Evolutionary conservation across 495 filamentous ascomycete species (phyloP).

Genomic region (Xylaria sp.): DNA sequence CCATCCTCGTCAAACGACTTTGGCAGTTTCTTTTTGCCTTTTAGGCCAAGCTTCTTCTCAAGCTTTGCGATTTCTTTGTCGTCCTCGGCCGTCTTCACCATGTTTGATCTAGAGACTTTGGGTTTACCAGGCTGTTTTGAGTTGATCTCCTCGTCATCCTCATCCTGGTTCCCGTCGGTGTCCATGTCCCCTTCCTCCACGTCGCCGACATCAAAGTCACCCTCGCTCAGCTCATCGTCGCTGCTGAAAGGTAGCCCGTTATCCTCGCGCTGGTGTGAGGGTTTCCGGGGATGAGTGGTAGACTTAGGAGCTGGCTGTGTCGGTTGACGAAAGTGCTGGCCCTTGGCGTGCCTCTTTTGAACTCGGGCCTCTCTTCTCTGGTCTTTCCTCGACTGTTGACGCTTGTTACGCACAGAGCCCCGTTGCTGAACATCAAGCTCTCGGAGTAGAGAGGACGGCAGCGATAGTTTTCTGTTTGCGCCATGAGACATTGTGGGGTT

Average conservation of each 20-base stretch:
- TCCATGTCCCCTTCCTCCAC: constrained; percentile 36
- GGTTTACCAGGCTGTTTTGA: constrained; percentile 40
- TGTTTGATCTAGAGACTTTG: constrained; percentile 63
- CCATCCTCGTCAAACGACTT: constrained; percentile 87
- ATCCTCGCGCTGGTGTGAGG: constrained; percentile 30
- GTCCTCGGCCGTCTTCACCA: constrained; percentile 72
- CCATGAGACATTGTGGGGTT: constrained; percentile 27
- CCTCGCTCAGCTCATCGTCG: constrained; percentile 37
- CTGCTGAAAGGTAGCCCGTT: constrained; percentile 29
- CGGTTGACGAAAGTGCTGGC: constrained; percentile 29
- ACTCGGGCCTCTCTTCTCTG: constrained; percentile 56
- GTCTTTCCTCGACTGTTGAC: constrained; percentile 53
- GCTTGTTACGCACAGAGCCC: constrained; percentile 25
- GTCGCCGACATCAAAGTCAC: constrained; percentile 35
- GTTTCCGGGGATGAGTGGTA: neutral
- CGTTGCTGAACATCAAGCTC: constrained; percentile 38
- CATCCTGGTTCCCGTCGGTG: constrained; percentile 30
- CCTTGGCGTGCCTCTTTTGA: constrained; percentile 46
- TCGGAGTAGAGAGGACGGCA: constrained; percentile 37
- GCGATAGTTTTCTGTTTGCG: constrained; percentile 33
- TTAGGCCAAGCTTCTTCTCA: constrained; percentile 89
- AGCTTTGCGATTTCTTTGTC: constrained; percentile 87
- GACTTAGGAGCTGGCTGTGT: constrained; percentile 22
- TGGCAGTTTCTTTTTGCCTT: constrained; percentile 74
- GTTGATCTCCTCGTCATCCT: constrained; percentile 35